phyloP scores from a whole-genome alignment of 108 stramenopile genomes.

The Skeletonema menzelii region DNA sequence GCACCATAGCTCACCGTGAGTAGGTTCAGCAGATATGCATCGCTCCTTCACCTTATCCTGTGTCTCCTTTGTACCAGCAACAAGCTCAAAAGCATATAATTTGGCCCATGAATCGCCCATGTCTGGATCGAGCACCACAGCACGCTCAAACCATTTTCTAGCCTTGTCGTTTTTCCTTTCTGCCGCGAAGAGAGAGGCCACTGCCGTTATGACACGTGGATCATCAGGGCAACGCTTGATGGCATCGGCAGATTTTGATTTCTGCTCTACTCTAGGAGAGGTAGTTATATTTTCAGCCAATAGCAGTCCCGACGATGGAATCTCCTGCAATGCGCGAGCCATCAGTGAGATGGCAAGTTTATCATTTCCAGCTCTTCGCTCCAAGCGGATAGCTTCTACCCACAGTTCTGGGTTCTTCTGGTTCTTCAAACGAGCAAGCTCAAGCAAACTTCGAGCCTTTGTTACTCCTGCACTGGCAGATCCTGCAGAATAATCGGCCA shows the following conservation, averaged over 20 bases:
- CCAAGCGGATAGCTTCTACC: slow-evolving; percentile 93
- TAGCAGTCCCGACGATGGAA: slow-evolving; percentile 88
- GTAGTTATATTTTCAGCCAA: slow-evolving; percentile 89
- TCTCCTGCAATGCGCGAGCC: slow-evolving; percentile 96
- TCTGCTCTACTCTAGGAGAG: slow-evolving; percentile 86
- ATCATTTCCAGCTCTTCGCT: slow-evolving; percentile 82
- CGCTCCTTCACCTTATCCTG: slow-evolving; percentile 66
- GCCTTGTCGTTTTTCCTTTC: slow-evolving; percentile 93
- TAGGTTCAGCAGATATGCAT: slow-evolving; percentile 87
- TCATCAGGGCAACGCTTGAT: slow-evolving; percentile 92
- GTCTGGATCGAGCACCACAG: slow-evolving; percentile 84
- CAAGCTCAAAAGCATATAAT: slow-evolving; percentile 88
- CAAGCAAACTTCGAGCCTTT: slow-evolving; percentile 93
- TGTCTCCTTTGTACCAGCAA: slow-evolving; percentile 64
- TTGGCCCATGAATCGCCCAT: slow-evolving; percentile 94
- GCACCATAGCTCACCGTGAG: slow-evolving; percentile 93
- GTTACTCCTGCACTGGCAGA: slow-evolving; percentile 58
- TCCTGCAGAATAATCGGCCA: slow-evolving; percentile 40
- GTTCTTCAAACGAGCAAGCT: slow-evolving; percentile 91
- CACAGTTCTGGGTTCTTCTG: slow-evolving; percentile 80
- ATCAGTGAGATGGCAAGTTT: slow-evolving; percentile 87
- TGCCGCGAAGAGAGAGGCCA: slow-evolving; percentile 90
- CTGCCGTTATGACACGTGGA: slow-evolving; percentile 87
- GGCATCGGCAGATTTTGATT: slow-evolving; percentile 89
- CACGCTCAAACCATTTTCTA: slow-evolving; percentile 96